Evolutionary conservation across 2,329 filamentous ascomycete genomes (phyloP), one percentile per base, ranked within the genome.

Genomic region (Apiospora koreana): DNA sequence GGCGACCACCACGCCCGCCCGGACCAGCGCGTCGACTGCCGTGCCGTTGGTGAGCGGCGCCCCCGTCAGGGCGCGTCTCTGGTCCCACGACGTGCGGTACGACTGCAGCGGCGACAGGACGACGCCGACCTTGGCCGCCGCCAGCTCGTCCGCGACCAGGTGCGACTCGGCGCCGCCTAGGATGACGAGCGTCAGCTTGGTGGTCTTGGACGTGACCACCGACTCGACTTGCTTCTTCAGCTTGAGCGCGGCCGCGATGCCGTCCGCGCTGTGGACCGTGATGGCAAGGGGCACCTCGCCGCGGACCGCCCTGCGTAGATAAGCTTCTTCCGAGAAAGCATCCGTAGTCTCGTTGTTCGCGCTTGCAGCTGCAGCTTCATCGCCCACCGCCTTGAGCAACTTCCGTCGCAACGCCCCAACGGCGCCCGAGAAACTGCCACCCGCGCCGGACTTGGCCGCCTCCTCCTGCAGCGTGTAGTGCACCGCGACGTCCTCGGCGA

Each of bases 1-100:
- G 0, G 85, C 90, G 0, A 87, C 83, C 3, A 80, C 76, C 0
- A 92, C 90, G 1, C 89, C 90, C 0, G 89, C 89, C 9, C 85
- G 84, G 0, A 90, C 73, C 1, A 93, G 83, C 16, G 76, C 78
- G 72, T 92, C 89, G 5, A 91, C 81, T 0, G 85, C 85, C 0
- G 90, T 92, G 35, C 89, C 89, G 74, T 91, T 91, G 0, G 89
- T 91, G 0, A 92, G 82, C 1, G 91, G 91, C 6, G 90, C 90
- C 1, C 91, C 91, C 0, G 88, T 86, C 14, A 92, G 81, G 0
- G 88, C 86, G 1, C 90, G 86, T 0, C 89, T 86, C 78, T 90
- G 82, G 72, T 92, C 89, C 91, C 90, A 93, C 0, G 77, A 79
- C 3, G 76, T 78, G 2, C 85, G 83, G 75, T 87, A 89, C 0